Base-by-base conservation (phyloP, 768 basidiomycete species). In the Gautieria morchelliformis region DNA sequence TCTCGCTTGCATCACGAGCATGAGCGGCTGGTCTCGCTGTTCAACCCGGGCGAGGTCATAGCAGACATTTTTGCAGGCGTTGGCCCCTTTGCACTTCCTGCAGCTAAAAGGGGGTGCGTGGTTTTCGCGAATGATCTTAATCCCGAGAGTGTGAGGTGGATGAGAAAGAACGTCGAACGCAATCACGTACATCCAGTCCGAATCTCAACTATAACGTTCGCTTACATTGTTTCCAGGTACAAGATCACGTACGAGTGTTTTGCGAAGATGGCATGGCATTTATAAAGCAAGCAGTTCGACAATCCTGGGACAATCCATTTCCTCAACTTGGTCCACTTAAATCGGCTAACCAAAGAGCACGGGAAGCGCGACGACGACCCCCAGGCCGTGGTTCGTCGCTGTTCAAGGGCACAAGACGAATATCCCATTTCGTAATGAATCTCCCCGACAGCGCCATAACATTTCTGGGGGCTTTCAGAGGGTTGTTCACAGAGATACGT, bases 21-120 rank as follows among this genome's bases (percentile, higher is more conserved):
- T 66, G 82, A 84, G 27, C 85, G 94, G 3, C 75, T 99, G 15
- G 88, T 98, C 42, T 68, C 78, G 17, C 62, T 76, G 37, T 94
- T 97, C 71, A 67, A 77, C 27, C 80, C 84, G 0, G 66, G 66
- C 2, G 77, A 83, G 24, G 80, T 98, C 19, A 70, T 98, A 22
- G 93, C 84, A 3, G 96, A 99, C 67, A 93, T 90, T 32, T 94
- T 98, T 68, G 96, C 96, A 0, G 96, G 96, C 14, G 94, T 99
- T 2, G 96, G 96, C 1, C 96, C 96, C 0, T 99, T 99, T 67
- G 88, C 91, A 8, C 70, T 98, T 7, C 96, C 96, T 3, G 89
- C 95, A 2, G 95, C 87, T 1, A 93, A 84, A 72, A 93, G 89
- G 63, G 91, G 93, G 1, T 91, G 89, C 65, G 83, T 82, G 4